Conservation (phyloP, 257 asterid genomes). For the Henckelia pumila region DNA sequence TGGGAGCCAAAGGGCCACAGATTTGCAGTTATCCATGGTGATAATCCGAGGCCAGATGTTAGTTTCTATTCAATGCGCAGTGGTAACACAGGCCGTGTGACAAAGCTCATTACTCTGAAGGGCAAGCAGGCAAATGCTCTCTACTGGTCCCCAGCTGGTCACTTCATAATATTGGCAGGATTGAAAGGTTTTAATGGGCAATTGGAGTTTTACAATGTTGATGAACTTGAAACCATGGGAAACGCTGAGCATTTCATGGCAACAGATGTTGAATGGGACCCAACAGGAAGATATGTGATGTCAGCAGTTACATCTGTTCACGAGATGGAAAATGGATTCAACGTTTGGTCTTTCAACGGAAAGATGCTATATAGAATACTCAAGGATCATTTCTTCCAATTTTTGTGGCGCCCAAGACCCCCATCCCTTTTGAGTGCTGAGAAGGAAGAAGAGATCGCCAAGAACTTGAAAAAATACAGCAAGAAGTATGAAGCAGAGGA, state of each 20-base stretch:
- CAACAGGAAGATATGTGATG: conserved; percentile 94
- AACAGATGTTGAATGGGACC: conserved; percentile 97
- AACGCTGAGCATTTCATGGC: conserved; percentile 90
- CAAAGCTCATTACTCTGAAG: conserved; percentile 81
- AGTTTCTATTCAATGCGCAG: conserved; percentile 92
- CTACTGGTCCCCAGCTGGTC: conserved; percentile 94
- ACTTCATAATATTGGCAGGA: conserved; percentile 80
- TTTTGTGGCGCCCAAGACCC: conserved; percentile 93
- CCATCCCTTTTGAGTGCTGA: conserved; percentile 69
- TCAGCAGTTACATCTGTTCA: conserved; percentile 94
- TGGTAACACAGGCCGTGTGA: conserved; percentile 65
- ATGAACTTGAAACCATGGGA: conserved; percentile 98
- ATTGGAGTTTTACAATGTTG: conserved; percentile 86
- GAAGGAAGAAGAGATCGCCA: conserved; percentile 85
- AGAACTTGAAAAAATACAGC: conserved; percentile 75
- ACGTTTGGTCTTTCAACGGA: conserved; percentile 90
- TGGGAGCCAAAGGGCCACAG: conserved; percentile 99
- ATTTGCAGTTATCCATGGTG: conserved; percentile 94
- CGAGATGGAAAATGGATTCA: conserved; percentile 98
- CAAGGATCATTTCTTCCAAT: conserved; percentile 93
- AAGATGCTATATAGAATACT: conserved; percentile 68
- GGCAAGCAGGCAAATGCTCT: conserved; percentile 94
- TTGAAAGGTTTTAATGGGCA: conserved; percentile 84
- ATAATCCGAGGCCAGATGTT: conserved; percentile 88
- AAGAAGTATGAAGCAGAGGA: conserved; percentile 81